Conservation (phyloP, 129 eudicot species). For the Artemisia tridentata region DNA sequence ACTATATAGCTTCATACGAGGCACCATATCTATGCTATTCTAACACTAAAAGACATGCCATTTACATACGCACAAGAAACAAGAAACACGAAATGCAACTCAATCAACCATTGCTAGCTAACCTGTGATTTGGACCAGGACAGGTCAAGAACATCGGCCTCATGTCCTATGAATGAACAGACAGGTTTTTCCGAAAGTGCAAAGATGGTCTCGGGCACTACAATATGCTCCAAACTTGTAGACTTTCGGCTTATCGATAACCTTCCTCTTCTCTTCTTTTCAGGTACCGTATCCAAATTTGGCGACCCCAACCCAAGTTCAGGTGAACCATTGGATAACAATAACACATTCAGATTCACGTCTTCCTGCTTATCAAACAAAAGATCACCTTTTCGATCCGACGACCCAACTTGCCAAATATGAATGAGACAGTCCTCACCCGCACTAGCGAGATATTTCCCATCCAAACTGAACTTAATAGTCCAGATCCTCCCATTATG, state of each 20-base stretch:
- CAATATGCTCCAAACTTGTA: conserved; percentile 68
- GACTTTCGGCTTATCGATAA: conserved; percentile 82
- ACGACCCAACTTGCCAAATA: conserved; percentile 75
- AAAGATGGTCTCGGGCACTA: conserved; percentile 79
- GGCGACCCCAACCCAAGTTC: conserved; percentile 63
- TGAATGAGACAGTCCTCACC: conserved; percentile 93
- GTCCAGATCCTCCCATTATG: conserved; percentile 92
- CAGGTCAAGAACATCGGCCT: conserved; percentile 85
- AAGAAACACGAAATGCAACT: neutral
- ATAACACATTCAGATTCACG: conserved; percentile 59
- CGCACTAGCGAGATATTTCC: conserved; percentile 93
- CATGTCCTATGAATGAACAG: conserved; percentile 85
- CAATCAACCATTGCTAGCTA: conserved; percentile 25
- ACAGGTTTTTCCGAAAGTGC: conserved; percentile 81
- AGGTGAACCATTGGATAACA: conserved; percentile 67
- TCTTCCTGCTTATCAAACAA: conserved; percentile 81
- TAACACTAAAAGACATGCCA: neutral
- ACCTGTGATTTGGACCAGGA: conserved; percentile 99
- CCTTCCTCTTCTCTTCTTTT: conserved; percentile 92
- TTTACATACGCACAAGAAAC: neutral
- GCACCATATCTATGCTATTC: too few species aligned
- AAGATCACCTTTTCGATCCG: conserved; percentile 87
- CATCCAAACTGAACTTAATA: conserved; percentile 83
- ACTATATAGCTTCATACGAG: neutral
- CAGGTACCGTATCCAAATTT: conserved; percentile 43